Conservation (phyloP, 2,329 filamentous ascomycete species). For the Nothophoma quercina region DNA sequence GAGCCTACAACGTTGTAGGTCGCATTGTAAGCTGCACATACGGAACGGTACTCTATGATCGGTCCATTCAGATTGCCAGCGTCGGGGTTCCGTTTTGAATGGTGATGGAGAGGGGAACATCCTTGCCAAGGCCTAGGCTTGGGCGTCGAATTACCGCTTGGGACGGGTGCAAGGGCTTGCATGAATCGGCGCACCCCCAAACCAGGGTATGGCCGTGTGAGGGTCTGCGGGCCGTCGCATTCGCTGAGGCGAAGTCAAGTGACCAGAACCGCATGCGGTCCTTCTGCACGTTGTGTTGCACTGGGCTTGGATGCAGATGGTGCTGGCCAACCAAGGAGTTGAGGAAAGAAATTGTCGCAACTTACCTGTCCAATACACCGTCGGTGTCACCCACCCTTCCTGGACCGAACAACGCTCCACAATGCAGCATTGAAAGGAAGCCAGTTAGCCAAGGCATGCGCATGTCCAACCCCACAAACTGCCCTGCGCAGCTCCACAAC, state of each 20-base stretch:
- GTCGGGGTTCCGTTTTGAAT: constrained; percentile 22
- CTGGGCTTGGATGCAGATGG: constrained; percentile 27
- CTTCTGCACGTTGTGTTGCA: constrained; percentile 45
- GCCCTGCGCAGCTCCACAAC: constrained; percentile 76
- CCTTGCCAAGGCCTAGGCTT: constrained; percentile 40
- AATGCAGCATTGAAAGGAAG: constrained; percentile 76
- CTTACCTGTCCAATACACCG: constrained; percentile 90
- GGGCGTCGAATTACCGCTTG: constrained; percentile 49
- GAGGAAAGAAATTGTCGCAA: constrained; percentile 44
- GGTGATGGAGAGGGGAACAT: constrained; percentile 25
- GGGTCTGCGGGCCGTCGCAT: constrained; percentile 48
- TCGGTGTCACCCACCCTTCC: constrained; percentile 77
- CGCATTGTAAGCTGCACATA: constrained; percentile 15
- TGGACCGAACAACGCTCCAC: constrained; percentile 75
- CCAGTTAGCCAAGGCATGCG: constrained; percentile 94
- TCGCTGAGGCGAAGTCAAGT: constrained; percentile 64
- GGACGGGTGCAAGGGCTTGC: constrained; percentile 47
- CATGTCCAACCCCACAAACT: constrained; percentile 73
- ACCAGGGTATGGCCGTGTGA: constrained; percentile 44
- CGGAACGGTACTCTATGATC: constrained; percentile 14
- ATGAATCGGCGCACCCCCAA: constrained; percentile 41
- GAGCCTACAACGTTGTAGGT: constrained; percentile 12
- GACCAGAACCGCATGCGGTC: constrained; percentile 65
- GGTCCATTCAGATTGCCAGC: constrained; percentile 23
- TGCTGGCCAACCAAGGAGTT: constrained; percentile 44